Evolutionary conservation across 2,329 filamentous ascomycete species (phyloP).

Genomic region (Epichloe aotearoae): DNA sequence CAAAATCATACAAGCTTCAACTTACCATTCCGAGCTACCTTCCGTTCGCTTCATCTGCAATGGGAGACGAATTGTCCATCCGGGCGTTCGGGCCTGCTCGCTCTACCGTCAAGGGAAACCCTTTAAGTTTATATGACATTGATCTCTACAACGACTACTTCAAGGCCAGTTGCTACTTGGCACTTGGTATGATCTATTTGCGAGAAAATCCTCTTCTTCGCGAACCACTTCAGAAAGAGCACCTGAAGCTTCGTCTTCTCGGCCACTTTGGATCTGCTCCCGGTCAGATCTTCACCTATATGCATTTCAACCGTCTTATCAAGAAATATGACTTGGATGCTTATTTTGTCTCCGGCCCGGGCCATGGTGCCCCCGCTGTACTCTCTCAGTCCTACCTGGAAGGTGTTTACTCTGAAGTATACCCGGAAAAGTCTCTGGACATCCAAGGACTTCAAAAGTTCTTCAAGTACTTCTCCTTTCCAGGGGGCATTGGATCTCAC

Average conservation of each 20-base stretch:
- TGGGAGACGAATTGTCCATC: slow-evolving; percentile 40
- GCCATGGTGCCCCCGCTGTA: slow-evolving; percentile 64
- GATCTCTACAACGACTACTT: slow-evolving; percentile 60
- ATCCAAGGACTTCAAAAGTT: slow-evolving; percentile 57
- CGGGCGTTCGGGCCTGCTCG: slow-evolving; percentile 52
- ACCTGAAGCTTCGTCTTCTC: slow-evolving; percentile 60
- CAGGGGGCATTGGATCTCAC: slow-evolving; percentile 65
- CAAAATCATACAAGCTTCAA: neutral
- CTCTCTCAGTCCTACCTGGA: slow-evolving; percentile 67
- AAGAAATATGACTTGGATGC: slow-evolving; percentile 65
- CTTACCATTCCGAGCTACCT: neutral
- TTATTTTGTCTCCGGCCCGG: slow-evolving; percentile 63
- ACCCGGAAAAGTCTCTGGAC: slow-evolving; percentile 59
- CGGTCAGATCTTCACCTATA: slow-evolving; percentile 70
- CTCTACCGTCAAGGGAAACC: slow-evolving; percentile 47
- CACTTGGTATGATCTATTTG: slow-evolving; percentile 70
- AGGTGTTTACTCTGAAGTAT: slow-evolving; percentile 65
- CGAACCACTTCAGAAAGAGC: slow-evolving; percentile 53
- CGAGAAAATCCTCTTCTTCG: slow-evolving; percentile 59
- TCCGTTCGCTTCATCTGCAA: slow-evolving; percentile 8
- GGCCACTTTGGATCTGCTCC: slow-evolving; percentile 71
- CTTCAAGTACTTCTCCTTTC: slow-evolving; percentile 77
- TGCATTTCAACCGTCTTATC: slow-evolving; percentile 72
- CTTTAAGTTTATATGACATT: slow-evolving; percentile 52
- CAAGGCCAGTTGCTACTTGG: slow-evolving; percentile 61